Conservation (phyloP, 305 asterid species). For the Rubia peregrina region DNA sequence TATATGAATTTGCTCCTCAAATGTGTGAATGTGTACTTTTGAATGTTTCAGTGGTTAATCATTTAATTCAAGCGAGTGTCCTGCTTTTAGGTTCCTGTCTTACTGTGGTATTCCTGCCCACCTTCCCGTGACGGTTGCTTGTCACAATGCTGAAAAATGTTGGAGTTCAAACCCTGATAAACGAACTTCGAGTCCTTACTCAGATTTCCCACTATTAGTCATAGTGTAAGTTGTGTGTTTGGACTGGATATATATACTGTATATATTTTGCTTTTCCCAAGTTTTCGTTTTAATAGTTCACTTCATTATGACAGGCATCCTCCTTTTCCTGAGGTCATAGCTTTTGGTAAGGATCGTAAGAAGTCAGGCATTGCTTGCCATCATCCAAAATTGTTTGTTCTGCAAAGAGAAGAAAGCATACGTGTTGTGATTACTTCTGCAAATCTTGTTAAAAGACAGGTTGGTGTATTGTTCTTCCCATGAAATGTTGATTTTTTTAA, state of each 20-base stretch:
- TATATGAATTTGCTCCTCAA: not conserved
- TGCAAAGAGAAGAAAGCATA: conserved; percentile 67
- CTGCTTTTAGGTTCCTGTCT: conserved; percentile 55
- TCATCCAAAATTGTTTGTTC: conserved; percentile 77
- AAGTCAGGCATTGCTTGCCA: conserved; percentile 85
- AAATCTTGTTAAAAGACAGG: conserved; percentile 86
- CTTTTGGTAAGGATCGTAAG: conserved; percentile 75
- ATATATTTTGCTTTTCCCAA: no score
- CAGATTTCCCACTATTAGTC: conserved; percentile 61
- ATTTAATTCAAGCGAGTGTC: conserved; percentile 5
- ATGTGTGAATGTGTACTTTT: no score
- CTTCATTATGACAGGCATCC: conserved; percentile 56
- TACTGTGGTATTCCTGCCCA: conserved; percentile 60
- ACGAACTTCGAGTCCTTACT: conserved; percentile 53
- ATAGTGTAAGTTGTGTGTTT: conserved; percentile 51
- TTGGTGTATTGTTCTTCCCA: conserved; percentile 16
- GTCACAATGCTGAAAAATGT: conserved; percentile 74
- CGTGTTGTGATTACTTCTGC: conserved; percentile 86
- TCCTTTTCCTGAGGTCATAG: conserved; percentile 83
- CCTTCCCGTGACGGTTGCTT: conserved; percentile 75
- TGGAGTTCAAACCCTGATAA: conserved; percentile 64
- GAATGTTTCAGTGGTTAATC: not conserved
- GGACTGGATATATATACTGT: no score
- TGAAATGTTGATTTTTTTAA: not conserved
- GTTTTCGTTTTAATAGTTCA: conserved; percentile 16